Conservation (phyloP, 1,284 basidiomycete genomes). For the Ustilago xerochloae region DNA sequence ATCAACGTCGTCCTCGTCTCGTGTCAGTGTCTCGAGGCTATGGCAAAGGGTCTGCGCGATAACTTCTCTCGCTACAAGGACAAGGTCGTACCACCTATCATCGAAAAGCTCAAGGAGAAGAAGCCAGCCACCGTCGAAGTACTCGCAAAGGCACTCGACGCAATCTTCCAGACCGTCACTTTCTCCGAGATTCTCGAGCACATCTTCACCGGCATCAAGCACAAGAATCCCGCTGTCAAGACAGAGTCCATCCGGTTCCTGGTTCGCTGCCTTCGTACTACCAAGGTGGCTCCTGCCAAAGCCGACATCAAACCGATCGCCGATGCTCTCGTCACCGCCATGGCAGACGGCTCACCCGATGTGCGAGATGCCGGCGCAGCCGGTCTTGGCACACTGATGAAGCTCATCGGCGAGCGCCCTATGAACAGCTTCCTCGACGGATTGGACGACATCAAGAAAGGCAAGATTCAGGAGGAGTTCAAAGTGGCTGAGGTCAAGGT, state of each 20-base stretch:
- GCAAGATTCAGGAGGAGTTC: slow-evolving; percentile 90
- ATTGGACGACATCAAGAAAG: slow-evolving; percentile 87
- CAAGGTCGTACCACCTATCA: slow-evolving; percentile 79
- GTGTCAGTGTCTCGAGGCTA: slow-evolving; percentile 83
- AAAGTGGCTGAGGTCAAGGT: slow-evolving; percentile 70
- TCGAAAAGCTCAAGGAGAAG: slow-evolving; percentile 94
- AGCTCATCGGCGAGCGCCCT: slow-evolving; percentile 93
- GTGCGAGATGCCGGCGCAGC: slow-evolving; percentile 89
- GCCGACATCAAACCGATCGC: slow-evolving; percentile 85
- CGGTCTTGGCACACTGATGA: slow-evolving; percentile 91
- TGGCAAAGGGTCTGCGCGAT: slow-evolving; percentile 81
- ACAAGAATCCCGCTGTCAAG: slow-evolving; percentile 97
- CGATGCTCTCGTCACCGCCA: slow-evolving; percentile 79
- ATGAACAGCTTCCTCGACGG: slow-evolving; percentile 88
- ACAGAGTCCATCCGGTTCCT: slow-evolving; percentile 92
- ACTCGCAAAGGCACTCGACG: slow-evolving; percentile 87
- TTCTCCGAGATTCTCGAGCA: slow-evolving; percentile 87
- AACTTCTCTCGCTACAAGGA: slow-evolving; percentile 82
- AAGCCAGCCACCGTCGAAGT: slow-evolving; percentile 90
- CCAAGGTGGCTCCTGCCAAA: slow-evolving; percentile 76
- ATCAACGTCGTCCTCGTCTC: slow-evolving; percentile 94
- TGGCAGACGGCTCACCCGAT: slow-evolving; percentile 90
- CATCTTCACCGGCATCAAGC: slow-evolving; percentile 79
- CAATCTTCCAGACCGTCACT: slow-evolving; percentile 80
- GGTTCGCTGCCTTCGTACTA: slow-evolving; percentile 78